phyloP scores from a whole-genome alignment of 2,329 filamentous ascomycete genomes.

The Nothophaeocryptopus gaeumannii region DNA sequence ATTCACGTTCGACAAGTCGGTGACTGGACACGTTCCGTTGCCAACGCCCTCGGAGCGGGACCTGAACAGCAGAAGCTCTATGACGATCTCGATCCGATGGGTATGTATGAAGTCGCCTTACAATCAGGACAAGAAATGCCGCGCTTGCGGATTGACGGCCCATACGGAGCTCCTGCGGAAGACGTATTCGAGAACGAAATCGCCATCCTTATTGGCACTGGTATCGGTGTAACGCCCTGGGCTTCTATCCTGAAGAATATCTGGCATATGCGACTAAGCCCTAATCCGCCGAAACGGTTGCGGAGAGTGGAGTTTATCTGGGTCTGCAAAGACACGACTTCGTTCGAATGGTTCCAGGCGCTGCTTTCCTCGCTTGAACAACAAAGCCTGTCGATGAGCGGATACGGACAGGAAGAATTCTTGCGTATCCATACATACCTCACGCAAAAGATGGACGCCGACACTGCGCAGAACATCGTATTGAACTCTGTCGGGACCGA shows the following conservation, averaged over 20 bases:
- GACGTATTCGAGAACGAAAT: constrained; percentile 95
- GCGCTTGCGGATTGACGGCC: constrained; percentile 81
- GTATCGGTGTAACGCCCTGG: constrained; percentile 86
- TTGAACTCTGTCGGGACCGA: constrained; percentile 89
- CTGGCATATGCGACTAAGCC: constrained; percentile 88
- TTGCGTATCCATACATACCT: constrained; percentile 97
- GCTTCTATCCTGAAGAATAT: constrained; percentile 92
- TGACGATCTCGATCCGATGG: constrained; percentile 84
- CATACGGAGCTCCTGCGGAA: constrained; percentile 93
- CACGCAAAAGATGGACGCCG: constrained; percentile 85
- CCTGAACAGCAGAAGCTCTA: constrained; percentile 83
- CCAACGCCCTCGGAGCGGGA: constrained; percentile 90
- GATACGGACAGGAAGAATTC: constrained; percentile 67
- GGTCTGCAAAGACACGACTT: constrained; percentile 93
- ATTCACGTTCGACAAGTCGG: constrained; percentile 95
- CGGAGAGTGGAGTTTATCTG: constrained; percentile 98
- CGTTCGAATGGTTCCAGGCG: constrained; percentile 98
- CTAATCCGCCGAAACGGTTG: constrained; percentile 83
- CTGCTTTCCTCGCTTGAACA: constrained; percentile 85
- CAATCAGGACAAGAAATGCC: constrained; percentile 94
- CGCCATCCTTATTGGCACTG: constrained; percentile 78
- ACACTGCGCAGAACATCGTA: constrained; percentile 94
- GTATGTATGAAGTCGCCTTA: constrained; percentile 96
- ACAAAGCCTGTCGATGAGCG: constrained; percentile 66
- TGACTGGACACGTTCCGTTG: constrained; percentile 92